Evolutionary conservation across 257 asterid species (phyloP).

Genomic region (Plantago elongata): DNA sequence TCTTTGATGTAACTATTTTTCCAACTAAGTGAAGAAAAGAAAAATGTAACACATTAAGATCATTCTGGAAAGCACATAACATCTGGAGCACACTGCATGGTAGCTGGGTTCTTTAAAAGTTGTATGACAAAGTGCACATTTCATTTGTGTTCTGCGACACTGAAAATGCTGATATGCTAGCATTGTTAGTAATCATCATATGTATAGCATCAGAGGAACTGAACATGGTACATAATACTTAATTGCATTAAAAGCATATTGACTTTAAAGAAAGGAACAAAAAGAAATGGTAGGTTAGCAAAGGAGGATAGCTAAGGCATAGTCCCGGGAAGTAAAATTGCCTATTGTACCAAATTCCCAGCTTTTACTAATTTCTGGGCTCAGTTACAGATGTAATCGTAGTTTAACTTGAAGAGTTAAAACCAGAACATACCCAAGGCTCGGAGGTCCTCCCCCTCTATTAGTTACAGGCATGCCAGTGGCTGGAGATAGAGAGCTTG

Average conservation of each 20-base stretch:
- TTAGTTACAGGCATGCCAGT: constrained; percentile 44
- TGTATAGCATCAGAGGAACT: constrained; percentile 13
- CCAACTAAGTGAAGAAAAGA: constrained; percentile 7
- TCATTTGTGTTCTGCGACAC: not conserved
- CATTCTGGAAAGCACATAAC: not conserved
- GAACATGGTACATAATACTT: constrained; percentile 1
- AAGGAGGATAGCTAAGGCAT: too few species aligned
- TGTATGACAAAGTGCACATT: not conserved
- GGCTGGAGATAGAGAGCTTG: constrained; percentile 41
- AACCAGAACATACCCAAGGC: constrained; percentile 40
- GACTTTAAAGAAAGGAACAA: not conserved
- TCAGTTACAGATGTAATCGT: constrained; percentile 5
- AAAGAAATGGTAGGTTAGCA: not conserved
- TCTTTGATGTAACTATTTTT: not conserved
- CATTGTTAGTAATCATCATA: not conserved
- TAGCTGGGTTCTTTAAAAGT: too few species aligned
- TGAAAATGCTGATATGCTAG: constrained; percentile 8
- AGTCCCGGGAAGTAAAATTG: not conserved
- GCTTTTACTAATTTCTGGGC: constrained; percentile 7
- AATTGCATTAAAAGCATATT: not conserved
- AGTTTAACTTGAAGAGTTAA: constrained; percentile 1
- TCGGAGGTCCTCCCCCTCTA: constrained; percentile 43
- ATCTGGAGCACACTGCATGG: too few species aligned
- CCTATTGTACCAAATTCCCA: not conserved
- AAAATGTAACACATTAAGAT: constrained; percentile 1